A percentile compares a stretch with the other conserved stretches of the same genome.
Conservation (phyloP, 495 filamentous ascomycete genomes). For the Neurospora hispaniola region DNA sequence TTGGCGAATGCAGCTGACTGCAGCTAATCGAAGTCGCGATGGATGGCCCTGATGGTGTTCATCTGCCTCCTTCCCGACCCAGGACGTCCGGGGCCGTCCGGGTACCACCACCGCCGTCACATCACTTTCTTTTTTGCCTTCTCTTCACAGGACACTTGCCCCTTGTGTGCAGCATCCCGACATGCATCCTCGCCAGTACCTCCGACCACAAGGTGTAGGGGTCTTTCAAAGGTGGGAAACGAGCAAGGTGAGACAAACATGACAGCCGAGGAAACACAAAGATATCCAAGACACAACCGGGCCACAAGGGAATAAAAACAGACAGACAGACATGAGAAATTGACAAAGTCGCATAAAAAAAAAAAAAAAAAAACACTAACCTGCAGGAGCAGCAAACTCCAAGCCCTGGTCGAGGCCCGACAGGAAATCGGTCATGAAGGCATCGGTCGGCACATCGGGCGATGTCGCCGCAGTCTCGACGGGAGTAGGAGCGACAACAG, state of each 20-base stretch:
- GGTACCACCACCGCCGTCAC: neutral
- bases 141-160: neutral
- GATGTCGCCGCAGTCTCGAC: conserved; percentile 7
- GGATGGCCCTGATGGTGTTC: neutral
- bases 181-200: neutral
- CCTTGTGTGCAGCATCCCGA: neutral
- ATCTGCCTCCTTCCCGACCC: neutral
- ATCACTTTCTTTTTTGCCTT: neutral
- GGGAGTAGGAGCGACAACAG: conserved; percentile 17
- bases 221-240: neutral
- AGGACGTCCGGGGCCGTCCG: neutral
- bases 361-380: neutral
- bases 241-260: neutral
- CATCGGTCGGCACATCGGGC: conserved; percentile 24
- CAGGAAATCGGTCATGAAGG: conserved; percentile 29
- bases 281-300: neutral
- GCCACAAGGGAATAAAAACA: neutral
- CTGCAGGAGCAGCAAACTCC: neutral
- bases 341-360: conserved; percentile 5
- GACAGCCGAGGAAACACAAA: neutral
- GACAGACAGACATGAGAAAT: neutral
- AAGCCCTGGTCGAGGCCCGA: conserved; percentile 18
- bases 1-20: conserved; percentile 7
- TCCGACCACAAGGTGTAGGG: neutral
- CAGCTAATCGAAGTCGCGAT: neutral